Base-by-base conservation (phyloP, 768 basidiomycete species). In the Tricholoma hemisulphureum region DNA sequence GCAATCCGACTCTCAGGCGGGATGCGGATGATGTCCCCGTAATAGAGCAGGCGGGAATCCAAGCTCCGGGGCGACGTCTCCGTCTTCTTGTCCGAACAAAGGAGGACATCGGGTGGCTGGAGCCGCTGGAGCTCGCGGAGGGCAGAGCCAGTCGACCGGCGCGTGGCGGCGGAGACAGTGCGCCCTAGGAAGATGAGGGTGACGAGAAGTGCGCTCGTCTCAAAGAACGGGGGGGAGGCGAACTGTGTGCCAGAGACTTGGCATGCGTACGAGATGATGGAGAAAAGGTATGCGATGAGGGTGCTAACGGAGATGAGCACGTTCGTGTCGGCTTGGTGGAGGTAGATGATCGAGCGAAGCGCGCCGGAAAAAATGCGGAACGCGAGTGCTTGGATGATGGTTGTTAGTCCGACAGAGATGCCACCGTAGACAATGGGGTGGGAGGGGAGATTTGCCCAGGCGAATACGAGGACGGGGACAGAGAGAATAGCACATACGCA, bases 161-260 rank as follows among this genome's bases (percentile, higher is more conserved):
- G 72, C 1, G 75, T 72, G 54, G 68, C 63, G 7, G 73, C 74
- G 37, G 72, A 72, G 26, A 77, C 67, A 21, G 75, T 66, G 14
- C 73, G 71, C 6, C 77, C 77, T 46, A 78, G 60, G 64, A 72
- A 69, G 65, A 79, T 77, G 49, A 79, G 67, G 0, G 75, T 75
- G 58, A 78, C 66, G 28, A 79, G 71, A 18, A 79, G 70, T 3
- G 77, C 66, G 39, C 69, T 72, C 7, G 78, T 79, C 66, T 79
- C 78, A 62, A 79, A 79, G 66, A 77, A 79, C n/a, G n/a, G n/a
- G 0, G 70, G 65, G 7, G 63, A 62, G 6, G 69, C 59, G 24
- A 45, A 45, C 1, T 21, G 43, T 4, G 13, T n/a, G 45, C 70
- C 73, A 7, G 62, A 57, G 52, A 68, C 71, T 54, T 66, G 53